Evolutionary conservation across 352 stramenopile species (phyloP), one percentile per base, ranked within the genome.

Genomic region (Thalassiosira hispida): DNA sequence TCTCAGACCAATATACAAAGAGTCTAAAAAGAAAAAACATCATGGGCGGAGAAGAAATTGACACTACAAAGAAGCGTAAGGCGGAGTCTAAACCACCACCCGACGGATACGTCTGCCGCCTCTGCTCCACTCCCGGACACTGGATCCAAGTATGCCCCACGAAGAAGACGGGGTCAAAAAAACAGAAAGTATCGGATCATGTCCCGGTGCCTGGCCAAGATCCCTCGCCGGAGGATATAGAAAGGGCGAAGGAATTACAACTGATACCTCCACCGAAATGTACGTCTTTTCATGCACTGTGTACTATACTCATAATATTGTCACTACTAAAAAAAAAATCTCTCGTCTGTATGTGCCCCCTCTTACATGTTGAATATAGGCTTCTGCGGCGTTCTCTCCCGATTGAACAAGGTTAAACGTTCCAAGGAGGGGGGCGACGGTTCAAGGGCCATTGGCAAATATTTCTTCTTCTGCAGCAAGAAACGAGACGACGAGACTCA

Each of bases 391-490:
- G 18, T 79, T 25, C 62, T 66, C 23, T 83, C 76, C 57, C 73
- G 85, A 42, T 67, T 91, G 27, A 91, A 91, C 49, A 89, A 89
- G 38, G 85, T 91, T 0, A 90, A 90, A 59, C 52, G 73, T 56
- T 88, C 80, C 6, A 85, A 83, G 40, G 77, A 72, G 59, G 64
- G 62, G 22, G 77, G 77, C 18, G 73, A 87, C n/a, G 61, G 73
- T 38, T 88, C 82, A 8, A 65, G 85, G 42, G 85, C 85, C 8
- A 73, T 89, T 71, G 85, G 85, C 20, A 89, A 88, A 16, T 91
- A 90, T 47, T 91, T 91, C 38, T 91, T 91, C 59, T 91, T 91
- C 72, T 91, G 85, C 65, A 66, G 57, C 33, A 88, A 85, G 51
- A 60, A 68, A 11, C 78, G 77, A 56, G 66, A 77, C 55, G 76